Evolutionary conservation across 2,329 filamentous ascomycete species (phyloP).

Genomic region (Zymoseptoria tritici): DNA sequence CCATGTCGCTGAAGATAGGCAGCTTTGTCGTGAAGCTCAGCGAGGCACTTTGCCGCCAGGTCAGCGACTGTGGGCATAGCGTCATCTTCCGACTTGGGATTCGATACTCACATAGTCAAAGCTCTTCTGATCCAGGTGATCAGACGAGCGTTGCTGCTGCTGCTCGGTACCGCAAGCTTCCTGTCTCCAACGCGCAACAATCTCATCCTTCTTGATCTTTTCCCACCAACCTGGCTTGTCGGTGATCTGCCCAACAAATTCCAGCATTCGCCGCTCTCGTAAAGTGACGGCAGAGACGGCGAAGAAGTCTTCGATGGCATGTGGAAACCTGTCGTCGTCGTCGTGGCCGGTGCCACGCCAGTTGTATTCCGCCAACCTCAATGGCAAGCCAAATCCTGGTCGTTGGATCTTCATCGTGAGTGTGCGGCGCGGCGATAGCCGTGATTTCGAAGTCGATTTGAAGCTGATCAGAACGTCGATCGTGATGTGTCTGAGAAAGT

Average conservation of each 20-base stretch:
- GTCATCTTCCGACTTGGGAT: neutral
- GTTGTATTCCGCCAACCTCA: no score
- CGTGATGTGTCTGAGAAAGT: no score
- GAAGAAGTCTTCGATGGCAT: slow-evolving; percentile 19
- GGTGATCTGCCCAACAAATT: slow-evolving; percentile 23
- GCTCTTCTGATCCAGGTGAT: slow-evolving; percentile 15
- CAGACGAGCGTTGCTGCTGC: slow-evolving; percentile 9
- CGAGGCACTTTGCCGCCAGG: slow-evolving; percentile 9
- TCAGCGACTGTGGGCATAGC: neutral
- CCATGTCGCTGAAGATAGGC: slow-evolving; percentile 35
- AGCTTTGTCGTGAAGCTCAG: slow-evolving; percentile 43
- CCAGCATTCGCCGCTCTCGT: slow-evolving; percentile 25
- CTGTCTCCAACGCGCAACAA: slow-evolving; percentile 21
- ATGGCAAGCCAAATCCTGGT: slow-evolving; percentile 1
- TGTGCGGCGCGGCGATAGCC: no score
- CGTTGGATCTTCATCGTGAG: neutral
- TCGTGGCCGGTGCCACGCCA: no score
- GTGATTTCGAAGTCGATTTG: no score
- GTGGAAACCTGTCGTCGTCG: slow-evolving; percentile 9
- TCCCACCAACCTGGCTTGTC: slow-evolving; percentile 28
- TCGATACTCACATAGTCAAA: slow-evolving; percentile 20
- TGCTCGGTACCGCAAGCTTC: slow-evolving; percentile 15
- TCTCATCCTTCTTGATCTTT: slow-evolving; percentile 24
- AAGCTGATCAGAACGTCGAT: no score
- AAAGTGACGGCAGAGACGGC: slow-evolving; percentile 10